A percentile compares a stretch with the other conserved stretches of the same genome.
phyloP scores from a whole-genome alignment of 2,329 filamentous ascomycete species.

The Simplicillium sp. region DNA sequence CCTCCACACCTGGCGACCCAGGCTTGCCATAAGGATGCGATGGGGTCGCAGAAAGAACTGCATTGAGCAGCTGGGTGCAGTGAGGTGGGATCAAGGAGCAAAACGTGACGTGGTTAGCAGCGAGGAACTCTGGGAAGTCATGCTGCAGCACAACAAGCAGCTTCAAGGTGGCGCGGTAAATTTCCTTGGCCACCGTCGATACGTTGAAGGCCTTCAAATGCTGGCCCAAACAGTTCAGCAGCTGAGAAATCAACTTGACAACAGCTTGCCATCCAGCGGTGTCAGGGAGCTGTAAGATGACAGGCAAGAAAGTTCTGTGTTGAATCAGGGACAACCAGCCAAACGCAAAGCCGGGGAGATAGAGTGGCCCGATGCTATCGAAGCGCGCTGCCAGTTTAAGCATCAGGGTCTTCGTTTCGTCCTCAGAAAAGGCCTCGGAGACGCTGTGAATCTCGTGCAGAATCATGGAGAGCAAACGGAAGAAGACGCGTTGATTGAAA shows the following conservation, averaged over 20 bases:
- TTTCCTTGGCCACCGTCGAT: constrained; percentile 62
- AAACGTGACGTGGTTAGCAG: constrained; percentile 75
- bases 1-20: constrained; percentile 69
- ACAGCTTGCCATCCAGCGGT: constrained; percentile 68
- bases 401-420: constrained; percentile 60
- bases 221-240: constrained; percentile 67
- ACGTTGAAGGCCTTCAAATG: constrained; percentile 67
- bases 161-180: constrained; percentile 77
- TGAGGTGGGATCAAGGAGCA: constrained; percentile 74
- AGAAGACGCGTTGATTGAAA: constrained; percentile 85
- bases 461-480: constrained; percentile 75
- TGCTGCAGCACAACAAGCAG: constrained; percentile 81
- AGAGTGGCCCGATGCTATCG: constrained; percentile 62
- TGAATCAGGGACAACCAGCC: constrained; percentile 76
- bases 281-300: constrained; percentile 58
- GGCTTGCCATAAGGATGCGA: constrained; percentile 58
- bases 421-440: constrained; percentile 46
- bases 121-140: constrained; percentile 88
- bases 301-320: constrained; percentile 77
- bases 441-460: constrained; percentile 62
- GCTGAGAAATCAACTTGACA: constrained; percentile 61
- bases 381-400: constrained; percentile 64
- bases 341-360: constrained; percentile 76
- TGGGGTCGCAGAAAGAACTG: constrained; percentile 75
- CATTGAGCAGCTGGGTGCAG: constrained; percentile 79